Conservation (phyloP, 1,139 yeast species). For the Kazachstania sp. region DNA sequence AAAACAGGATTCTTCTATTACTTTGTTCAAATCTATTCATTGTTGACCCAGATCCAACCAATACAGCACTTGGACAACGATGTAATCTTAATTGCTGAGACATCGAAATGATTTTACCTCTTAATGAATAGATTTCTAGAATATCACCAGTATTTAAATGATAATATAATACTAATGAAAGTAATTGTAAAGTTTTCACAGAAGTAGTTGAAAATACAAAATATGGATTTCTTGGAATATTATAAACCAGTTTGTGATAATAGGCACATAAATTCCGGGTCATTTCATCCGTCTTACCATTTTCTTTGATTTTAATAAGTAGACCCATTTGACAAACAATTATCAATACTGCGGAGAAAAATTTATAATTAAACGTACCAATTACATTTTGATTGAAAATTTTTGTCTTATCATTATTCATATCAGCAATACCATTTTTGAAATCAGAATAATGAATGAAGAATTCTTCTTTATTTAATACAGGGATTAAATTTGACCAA, state of each 20-base stretch:
- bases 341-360: slow-evolving; percentile 52
- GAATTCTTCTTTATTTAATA: slow-evolving; percentile 59
- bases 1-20: slow-evolving; percentile 70
- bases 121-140: slow-evolving; percentile 61
- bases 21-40: slow-evolving; percentile 63
- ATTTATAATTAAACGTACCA: slow-evolving; percentile 21
- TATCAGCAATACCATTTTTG: slow-evolving; percentile 22
- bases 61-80: slow-evolving; percentile 79
- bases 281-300: slow-evolving; percentile 10
- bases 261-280: slow-evolving; percentile 32
- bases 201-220: slow-evolving; percentile 52
- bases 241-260: slow-evolving; percentile 45
- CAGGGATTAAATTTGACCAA: slow-evolving; percentile 68
- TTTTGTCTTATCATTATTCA: not conserved
- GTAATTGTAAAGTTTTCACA: slow-evolving; percentile 60
- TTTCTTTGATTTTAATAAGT: slow-evolving; percentile 30
- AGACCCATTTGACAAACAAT: slow-evolving; percentile 53
- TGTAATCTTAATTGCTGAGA: slow-evolving; percentile 80
- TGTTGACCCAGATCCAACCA: slow-evolving; percentile 48
- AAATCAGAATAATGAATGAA: slow-evolving; percentile 48
- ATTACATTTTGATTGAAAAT: slow-evolving; percentile 17
- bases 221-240: slow-evolving; percentile 35
- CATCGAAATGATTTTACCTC: slow-evolving; percentile 74
- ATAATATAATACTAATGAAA: slow-evolving; percentile 61
- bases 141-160: slow-evolving; percentile 68